Conservation (phyloP, 1,284 basidiomycete genomes). For the Ustilago xerochloae region DNA sequence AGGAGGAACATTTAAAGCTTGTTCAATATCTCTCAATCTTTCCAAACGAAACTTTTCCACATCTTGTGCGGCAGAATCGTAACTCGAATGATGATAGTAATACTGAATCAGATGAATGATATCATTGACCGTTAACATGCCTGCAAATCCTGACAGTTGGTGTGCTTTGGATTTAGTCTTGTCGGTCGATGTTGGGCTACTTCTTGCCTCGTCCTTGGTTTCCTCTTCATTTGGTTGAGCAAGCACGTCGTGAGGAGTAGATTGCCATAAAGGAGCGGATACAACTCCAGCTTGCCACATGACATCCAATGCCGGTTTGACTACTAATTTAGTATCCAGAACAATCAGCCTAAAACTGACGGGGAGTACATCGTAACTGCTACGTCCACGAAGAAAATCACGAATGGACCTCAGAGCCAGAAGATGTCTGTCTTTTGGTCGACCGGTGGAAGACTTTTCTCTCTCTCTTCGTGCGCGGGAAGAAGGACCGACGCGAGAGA, state of each 20-base stretch:
- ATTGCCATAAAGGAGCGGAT: conserved; percentile 89
- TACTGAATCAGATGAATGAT: conserved; percentile 68
- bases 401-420: conserved; percentile 81
- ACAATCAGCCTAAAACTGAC: conserved; percentile 96
- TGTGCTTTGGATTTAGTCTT: conserved; percentile 4
- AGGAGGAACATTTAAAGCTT: conserved; percentile 87
- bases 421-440: conserved; percentile 52
- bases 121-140: conserved; percentile 67
- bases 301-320: conserved; percentile 66
- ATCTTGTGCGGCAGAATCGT: conserved; percentile 87
- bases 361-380: conserved; percentile 93
- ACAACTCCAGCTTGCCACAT: conserved; percentile 76
- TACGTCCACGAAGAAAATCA: conserved; percentile 83
- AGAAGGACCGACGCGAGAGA: conserved; percentile 4
- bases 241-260: conserved; percentile 46
- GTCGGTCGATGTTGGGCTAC: conserved; percentile 21
- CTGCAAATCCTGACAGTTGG: conserved; percentile 62
- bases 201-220: not conserved
- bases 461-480: conserved; percentile 32
- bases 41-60: conserved; percentile 95
- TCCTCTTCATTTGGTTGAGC: not conserved
- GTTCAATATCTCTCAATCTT: conserved; percentile 81
- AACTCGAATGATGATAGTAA: conserved; percentile 69
- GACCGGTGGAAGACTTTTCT: conserved; percentile 28
- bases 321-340: conserved; percentile 75